Percentiles rank a stretch among this genome's conserved stretches.
Evolutionary conservation across 129 eudicot species (phyloP).

Genomic region (sunflower (Helianthus annuus)): HanXRQr2.0-SUNRISE NC_035436.2:190693591-190694090

Average conservation of each 20-base stretch:
- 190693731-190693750: slow-evolving; percentile 92
- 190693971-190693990: background rate
- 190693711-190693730: slow-evolving; percentile 59
- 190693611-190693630: background rate
- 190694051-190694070: slow-evolving; percentile 92
- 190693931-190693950: slow-evolving; percentile 42
- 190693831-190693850: slow-evolving; percentile 91
- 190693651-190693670: background rate
- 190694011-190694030: slow-evolving; percentile 84
- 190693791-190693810: slow-evolving; percentile 96
- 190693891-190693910: slow-evolving; percentile 85
- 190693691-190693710: background rate
- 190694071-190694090: slow-evolving; percentile 93
- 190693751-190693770: slow-evolving; percentile 98
- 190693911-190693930: slow-evolving; percentile 96
- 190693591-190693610: slow-evolving; percentile 15
- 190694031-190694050: slow-evolving; percentile 95
- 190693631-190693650: background rate
- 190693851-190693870: slow-evolving; percentile 85
- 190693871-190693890: slow-evolving; percentile 89
- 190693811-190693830: slow-evolving; percentile 83
- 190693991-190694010: slow-evolving; percentile 48
- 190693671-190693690: background rate
- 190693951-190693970: background rate
- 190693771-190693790: slow-evolving; percentile 91